Base-by-base conservation (phyloP, 176 grass and related monocot species). In the Oryza punctata region DNA sequence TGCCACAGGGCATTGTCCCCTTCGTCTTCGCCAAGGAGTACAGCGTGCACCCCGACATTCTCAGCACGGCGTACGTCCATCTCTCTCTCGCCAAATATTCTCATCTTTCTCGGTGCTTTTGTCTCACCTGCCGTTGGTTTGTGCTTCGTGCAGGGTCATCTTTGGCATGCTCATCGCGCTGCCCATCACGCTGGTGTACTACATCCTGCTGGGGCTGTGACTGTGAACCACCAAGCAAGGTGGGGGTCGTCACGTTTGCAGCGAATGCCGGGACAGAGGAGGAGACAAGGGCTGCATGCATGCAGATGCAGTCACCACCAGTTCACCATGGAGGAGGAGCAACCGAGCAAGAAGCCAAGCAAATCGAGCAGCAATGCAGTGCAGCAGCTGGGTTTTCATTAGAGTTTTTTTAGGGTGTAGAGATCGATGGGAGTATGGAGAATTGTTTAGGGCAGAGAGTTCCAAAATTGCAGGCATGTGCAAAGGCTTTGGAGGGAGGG, bases 21-120 rank as follows among this genome's bases (percentile, higher is more conserved):
- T 97, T 97, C 88, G 92, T 97, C 64, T 97, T 94, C 80, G 95
- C 95, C 78, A 97, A 97, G 86, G 95, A 97, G 92, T 97, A 97
- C 95, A 92, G 93, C 86, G 80, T 97, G 88, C 95, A 97, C 86
- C 95, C 95, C 77, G 92, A 91, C 92, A 97, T 97, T 64, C 92
- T 97, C 73, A 97, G 95, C 90, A 97, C 95, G 63, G 95, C 88
- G 95, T 97, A 86, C 91, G 94, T 75, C 12, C 7, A 16, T 13
- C 19, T 69, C 25, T 69, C 25, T 4, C 13, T 16, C 18, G 50
- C 57, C n/a, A 7, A 61, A 61, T 61, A 24, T 61, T 61, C 50
- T 52, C 5, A 41, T 52, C 49, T 57, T 57, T 57, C 57, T 10
- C 57, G 7, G n/a, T 61, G 19, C 14, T 25, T 21, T 85, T 82